These are phyloP conservation scores for Plasmopara viticola DNA, from an alignment of 352 stramenopile species.

Conservation along the genomic window DNA sequence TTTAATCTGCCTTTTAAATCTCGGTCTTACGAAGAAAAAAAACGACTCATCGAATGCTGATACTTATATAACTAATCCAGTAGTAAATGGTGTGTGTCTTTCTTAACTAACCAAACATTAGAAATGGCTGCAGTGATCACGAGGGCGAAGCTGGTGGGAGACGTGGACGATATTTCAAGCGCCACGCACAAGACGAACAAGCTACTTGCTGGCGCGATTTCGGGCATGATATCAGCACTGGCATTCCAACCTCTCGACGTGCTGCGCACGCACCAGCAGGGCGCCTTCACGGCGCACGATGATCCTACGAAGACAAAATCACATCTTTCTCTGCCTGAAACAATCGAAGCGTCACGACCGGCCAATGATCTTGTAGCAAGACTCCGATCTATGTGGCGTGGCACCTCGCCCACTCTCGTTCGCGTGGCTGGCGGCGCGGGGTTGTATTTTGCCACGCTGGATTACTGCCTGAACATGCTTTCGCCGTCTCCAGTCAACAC, in stretches of 20 bases:
- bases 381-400: constrained; percentile 73
- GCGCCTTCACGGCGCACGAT: constrained; percentile 45
- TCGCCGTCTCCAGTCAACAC: constrained; percentile 58
- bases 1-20: too few species aligned
- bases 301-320: constrained; percentile 6
- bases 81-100: not conserved
- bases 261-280: constrained; percentile 79
- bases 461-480: constrained; percentile 54
- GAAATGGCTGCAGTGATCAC: constrained; percentile 18
- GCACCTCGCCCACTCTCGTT: constrained; percentile 73
- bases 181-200: constrained; percentile 61
- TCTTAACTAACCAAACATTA: not conserved
- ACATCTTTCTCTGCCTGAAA: constrained; percentile 13
- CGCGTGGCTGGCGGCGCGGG: constrained; percentile 73
- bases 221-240: constrained; percentile 72
- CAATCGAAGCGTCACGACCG: constrained; percentile 13
- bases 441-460: constrained; percentile 80
- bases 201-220: constrained; percentile 58
- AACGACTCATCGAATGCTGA: too few species aligned
- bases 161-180: constrained; percentile 25
- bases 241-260: constrained; percentile 84
- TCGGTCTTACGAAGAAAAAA: too few species aligned
- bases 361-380: constrained; percentile 22
- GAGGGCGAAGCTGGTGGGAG: constrained; percentile 19
- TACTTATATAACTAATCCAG: not conserved